phyloP scores from a whole-genome alignment of 768 basidiomycete genomes.

The Tephrocybe sp. region DNA sequence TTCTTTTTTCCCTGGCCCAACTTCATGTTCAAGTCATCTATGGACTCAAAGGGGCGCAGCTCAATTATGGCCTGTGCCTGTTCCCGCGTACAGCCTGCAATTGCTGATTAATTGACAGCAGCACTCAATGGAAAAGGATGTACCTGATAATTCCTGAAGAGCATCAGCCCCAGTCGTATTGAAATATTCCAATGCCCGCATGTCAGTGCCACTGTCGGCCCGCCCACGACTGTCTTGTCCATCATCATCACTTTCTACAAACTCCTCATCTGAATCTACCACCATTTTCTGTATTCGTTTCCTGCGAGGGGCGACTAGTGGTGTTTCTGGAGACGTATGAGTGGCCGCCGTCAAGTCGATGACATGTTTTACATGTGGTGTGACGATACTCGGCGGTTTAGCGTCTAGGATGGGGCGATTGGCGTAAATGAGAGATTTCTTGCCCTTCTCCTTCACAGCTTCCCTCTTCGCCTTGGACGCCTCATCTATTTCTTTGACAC shows the following conservation, averaged over 20 bases:
- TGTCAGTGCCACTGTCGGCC: conserved; percentile 40
- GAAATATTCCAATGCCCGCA: conserved; percentile 65
- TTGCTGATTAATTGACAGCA: conserved; percentile 3
- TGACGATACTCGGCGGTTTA: conserved; percentile 34
- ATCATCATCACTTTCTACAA: conserved; percentile 50
- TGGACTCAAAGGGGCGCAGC: conserved; percentile 76
- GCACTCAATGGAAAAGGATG: conserved; percentile 17
- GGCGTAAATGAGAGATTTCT: conserved; percentile 81
- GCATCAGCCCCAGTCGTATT: conserved; percentile 62
- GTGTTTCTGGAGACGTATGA: conserved; percentile 29
- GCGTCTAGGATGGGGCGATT: conserved; percentile 56
- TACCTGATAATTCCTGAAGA: conserved; percentile 76
- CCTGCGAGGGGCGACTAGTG: conserved; percentile 44
- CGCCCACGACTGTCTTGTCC: conserved; percentile 28
- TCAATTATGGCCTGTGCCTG: conserved; percentile 81
- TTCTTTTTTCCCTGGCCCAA: conserved; percentile 89
- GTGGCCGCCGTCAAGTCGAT: conserved; percentile 35
- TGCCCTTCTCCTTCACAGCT: conserved; percentile 72
- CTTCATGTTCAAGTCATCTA: conserved; percentile 73
- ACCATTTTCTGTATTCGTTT: conserved; percentile 61
- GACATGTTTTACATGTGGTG: conserved; percentile 40
- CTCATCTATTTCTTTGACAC: conserved; percentile 73
- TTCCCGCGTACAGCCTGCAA: conserved; percentile 70
- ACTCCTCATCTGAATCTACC: conserved; percentile 59
- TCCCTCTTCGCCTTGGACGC: conserved; percentile 66